Percentiles rank a stretch among this genome's conserved stretches.
Conservation (phyloP, 2,329 filamentous ascomycete species). For the Byssoonygena ceratinophila region DNA sequence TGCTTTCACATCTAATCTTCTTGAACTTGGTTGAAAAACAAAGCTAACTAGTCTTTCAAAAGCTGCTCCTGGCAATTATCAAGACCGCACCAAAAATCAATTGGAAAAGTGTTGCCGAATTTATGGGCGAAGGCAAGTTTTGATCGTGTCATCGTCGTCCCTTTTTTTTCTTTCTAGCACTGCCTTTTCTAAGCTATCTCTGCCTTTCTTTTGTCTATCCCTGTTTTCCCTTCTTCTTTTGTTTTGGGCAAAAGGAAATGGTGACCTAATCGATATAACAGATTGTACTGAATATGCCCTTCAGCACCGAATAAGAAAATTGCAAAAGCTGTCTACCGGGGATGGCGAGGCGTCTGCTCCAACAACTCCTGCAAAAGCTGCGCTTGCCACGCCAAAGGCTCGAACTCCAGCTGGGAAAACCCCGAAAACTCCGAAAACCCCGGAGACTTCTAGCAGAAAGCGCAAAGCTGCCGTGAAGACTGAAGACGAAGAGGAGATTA, state of each 20-base stretch:
- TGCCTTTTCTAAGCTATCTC: background rate
- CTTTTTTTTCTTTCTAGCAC: background rate
- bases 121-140: constrained; percentile 19
- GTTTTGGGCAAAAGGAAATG: too few species aligned
- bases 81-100: constrained; percentile 18
- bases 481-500: background rate
- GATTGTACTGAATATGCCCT: constrained; percentile 21
- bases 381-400: background rate
- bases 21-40: background rate
- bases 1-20: background rate
- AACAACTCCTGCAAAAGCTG: constrained; percentile 3
- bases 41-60: background rate
- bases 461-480: background rate
- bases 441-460: background rate
- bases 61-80: constrained; percentile 23
- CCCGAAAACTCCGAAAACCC: background rate
- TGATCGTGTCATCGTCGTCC: background rate
- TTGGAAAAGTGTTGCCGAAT: constrained; percentile 16
- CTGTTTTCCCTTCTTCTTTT: too few species aligned
- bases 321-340: constrained; percentile 16
- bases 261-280: too few species aligned
- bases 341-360: background rate
- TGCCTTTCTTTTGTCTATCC: background rate
- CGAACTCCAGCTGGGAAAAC: constrained; percentile 1
- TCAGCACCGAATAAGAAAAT: constrained; percentile 20